Percentiles rank a stretch among this genome's conserved stretches.
Conservation (phyloP, 2,329 filamentous ascomycete genomes). For the Septoria petroselini region DNA sequence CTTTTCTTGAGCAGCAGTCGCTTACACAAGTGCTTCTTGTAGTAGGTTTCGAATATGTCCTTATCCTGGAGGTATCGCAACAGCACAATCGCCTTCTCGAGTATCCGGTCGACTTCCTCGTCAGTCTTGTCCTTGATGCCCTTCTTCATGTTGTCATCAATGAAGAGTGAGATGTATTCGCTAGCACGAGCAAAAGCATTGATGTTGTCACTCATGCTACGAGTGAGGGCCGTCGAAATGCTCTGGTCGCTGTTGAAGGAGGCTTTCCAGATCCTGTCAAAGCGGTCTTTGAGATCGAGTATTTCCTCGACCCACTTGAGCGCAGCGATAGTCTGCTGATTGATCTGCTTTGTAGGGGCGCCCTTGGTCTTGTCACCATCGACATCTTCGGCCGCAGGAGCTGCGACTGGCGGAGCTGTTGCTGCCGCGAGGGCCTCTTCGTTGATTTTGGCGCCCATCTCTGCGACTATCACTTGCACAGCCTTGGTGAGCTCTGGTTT, state of each 20-base stretch:
- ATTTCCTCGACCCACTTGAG: constrained; percentile 96
- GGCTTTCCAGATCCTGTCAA: constrained; percentile 70
- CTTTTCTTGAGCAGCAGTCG: constrained; percentile 85
- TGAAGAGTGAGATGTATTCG: constrained; percentile 92
- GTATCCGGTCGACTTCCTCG: constrained; percentile 72
- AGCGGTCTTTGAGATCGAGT: constrained; percentile 79
- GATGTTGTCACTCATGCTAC: constrained; percentile 89
- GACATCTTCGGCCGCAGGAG: constrained; percentile 52
- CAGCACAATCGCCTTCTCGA: constrained; percentile 86
- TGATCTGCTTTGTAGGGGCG: constrained; percentile 52
- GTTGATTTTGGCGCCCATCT: constrained; percentile 81
- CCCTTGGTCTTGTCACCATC: constrained; percentile 49
- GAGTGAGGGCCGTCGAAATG: constrained; percentile 76
- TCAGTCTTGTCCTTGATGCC: constrained; percentile 92
- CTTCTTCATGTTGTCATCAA: constrained; percentile 93
- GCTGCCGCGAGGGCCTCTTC: constrained; percentile 56
- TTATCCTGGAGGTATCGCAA: constrained; percentile 87
- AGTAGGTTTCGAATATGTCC: constrained; percentile 94
- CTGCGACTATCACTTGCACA: constrained; percentile 70
- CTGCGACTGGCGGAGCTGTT: constrained; percentile 50
- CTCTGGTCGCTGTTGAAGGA: constrained; percentile 74
- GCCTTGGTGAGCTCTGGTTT: constrained; percentile 68
- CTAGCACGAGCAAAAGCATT: constrained; percentile 79
- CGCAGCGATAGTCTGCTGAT: constrained; percentile 79
- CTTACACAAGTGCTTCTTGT: constrained; percentile 92